Base-by-base conservation (phyloP, 116 monocot genomes). In the Zostera marina region DNA sequence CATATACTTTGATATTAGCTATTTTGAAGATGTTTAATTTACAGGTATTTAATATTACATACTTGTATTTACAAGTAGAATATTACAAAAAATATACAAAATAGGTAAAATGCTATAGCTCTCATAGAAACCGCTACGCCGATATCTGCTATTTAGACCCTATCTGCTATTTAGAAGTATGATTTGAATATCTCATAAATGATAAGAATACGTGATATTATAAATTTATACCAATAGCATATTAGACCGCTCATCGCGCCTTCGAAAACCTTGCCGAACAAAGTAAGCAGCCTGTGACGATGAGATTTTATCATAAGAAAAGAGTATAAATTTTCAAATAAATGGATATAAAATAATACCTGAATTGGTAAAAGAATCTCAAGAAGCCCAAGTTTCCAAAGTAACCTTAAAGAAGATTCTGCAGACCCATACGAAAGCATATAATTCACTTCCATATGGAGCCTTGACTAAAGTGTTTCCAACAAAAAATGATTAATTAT, bases 351-450 rank as follows among this genome's bases (percentile, higher is more conserved):
- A 46, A 11, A 9, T 51, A 42, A 24, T 70, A 85, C 94, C 72
- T 96, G 96, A 65, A 96, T 76, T n/a, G 96, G 96, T 66, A 96
- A 56, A 41, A 96, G 76, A 66, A 88, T 74, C 62, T 96, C 96
- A 42, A 96, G 60, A 59, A 96, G 74, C 26, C 85, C 96, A 74
- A 96, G 85, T 71, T 72, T 89, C 96, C 96, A 96, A 23, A 96
- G 82, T 68, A 96, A 70, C 67, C 96, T 85, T 49, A 96, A 60
- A 53, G 96, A 96, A 70, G 78, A 67, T 70, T 89, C 85, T 38
- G 80, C 96, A 41, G 96, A 96, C 15, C 96, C 96, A 70, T 85
- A 96, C 41, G 89, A 85, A 62, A 96, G 70, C 96, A 96, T 96
- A 68, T 96, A 89, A 66, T 96, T 96, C 77, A 89, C 74, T 77